Evolutionary conservation across 352 stramenopile genomes (phyloP), one percentile per base, ranked within the genome.

Genomic region (Chloridella minuta): DNA sequence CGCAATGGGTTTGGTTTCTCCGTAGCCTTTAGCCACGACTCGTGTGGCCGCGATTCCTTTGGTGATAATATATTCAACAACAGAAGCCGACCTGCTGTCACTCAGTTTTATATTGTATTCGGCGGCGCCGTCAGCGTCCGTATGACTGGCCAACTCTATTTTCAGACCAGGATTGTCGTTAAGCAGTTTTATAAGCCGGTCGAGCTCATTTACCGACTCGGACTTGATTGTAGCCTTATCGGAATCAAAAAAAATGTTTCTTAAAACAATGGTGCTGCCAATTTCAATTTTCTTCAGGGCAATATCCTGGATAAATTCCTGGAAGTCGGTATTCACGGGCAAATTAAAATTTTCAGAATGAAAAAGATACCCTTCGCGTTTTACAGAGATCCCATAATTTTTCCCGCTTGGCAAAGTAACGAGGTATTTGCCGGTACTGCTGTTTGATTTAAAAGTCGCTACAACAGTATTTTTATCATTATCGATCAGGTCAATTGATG

Each of bases 261-360:
- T 66, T 66, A 66, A 66, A 66, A 66, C 40, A 66, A 66, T 66
- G 40, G 10, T 66, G n/a, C n/a, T 66, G 10, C 40, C 40, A 18
- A 66, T 66, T 66, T 66, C 40, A 10, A 66, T 66, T 66, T 66
- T 66, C n/a, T 66, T 66, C 40, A 66, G 10, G 40, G 40, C 40
- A 66, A 66, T 66, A n/a, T 66, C n/a, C n/a, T 18, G 40, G 40
- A 18, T 66, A 66, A 66, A 66, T n/a, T 66, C 40, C n/a, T 66
- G 40, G n/a, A 18, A 66, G n/a, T 66, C 40, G n/a, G 40, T n/a
- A 66, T n/a, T n/a, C n/a, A 18, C 40, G 10, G 40, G 40, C 10
- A 66, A n/a, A 66, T 66, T 66, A 66, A 66, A 66, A n/a, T 66
- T 66, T 66, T 66, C 40, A 66, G 40, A 66, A 66, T 66, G 40